A percentile compares a stretch with the other conserved stretches of the same genome.
These are phyloP conservation scores for Geum urbanum DNA, from an alignment of 306 rosid genomes.

Conservation along the genomic window DNA sequence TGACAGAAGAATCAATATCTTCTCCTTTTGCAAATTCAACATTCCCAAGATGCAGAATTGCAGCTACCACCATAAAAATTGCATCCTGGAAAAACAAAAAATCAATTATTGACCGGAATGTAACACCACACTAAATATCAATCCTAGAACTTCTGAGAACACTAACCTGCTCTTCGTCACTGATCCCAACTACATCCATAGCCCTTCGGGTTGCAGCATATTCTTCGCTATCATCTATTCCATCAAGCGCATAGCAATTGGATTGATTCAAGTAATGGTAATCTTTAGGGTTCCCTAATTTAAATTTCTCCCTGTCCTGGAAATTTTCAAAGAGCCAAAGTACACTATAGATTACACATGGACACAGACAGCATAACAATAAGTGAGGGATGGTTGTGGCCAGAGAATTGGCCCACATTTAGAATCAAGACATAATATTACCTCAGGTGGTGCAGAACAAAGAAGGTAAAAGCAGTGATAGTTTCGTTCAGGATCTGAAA, in stretches of 20 bases:
- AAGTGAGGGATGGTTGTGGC: background rate
- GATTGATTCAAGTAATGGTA: slow-evolving; percentile 98
- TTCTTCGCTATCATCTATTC: slow-evolving; percentile 84
- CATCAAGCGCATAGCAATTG: slow-evolving; percentile 74
- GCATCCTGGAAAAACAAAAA: slow-evolving; percentile 61
- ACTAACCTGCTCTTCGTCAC: slow-evolving; percentile 89
- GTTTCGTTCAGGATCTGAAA: slow-evolving; percentile 97
- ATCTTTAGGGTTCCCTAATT: slow-evolving; percentile 73
- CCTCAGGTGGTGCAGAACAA: slow-evolving; percentile 96
- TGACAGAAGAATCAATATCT: slow-evolving; percentile 91
- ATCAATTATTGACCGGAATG: slow-evolving; percentile 18
- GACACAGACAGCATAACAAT: slow-evolving; percentile 4
- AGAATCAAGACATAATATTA: slow-evolving; percentile 32
- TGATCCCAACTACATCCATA: slow-evolving; percentile 98
- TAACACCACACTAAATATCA: slow-evolving; percentile 13
- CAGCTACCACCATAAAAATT: slow-evolving; percentile 93
- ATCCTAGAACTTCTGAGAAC: slow-evolving; percentile 24
- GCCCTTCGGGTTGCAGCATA: slow-evolving; percentile 97
- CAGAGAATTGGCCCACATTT: slow-evolving; percentile 13
- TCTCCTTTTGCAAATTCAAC: slow-evolving; percentile 91
- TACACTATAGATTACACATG: slow-evolving; percentile 2
- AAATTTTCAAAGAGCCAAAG: slow-evolving; percentile 15
- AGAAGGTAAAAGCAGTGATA: slow-evolving; percentile 99
- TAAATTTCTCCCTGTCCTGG: slow-evolving; percentile 81
- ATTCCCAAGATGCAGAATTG: slow-evolving; percentile 95